Percentiles rank a stretch among this genome's conserved stretches.
Evolutionary conservation across 768 basidiomycete genomes (phyloP).

Genomic region (Pulveroboletus ravenelii): DNA sequence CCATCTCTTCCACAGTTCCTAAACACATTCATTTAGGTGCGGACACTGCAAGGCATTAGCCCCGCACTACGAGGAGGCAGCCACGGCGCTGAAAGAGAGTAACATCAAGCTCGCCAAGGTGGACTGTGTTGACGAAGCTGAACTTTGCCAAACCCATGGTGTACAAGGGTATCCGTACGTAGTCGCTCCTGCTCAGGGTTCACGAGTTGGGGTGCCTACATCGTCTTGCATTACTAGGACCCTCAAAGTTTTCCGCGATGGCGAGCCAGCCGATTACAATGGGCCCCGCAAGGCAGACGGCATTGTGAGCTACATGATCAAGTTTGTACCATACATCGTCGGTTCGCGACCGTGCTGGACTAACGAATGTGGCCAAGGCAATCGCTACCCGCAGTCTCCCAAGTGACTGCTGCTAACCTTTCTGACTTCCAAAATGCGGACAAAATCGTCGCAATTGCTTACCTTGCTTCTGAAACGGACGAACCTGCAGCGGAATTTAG

Average conservation of each 20-base stretch:
- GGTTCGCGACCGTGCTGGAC: neutral
- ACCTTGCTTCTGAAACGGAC: constrained; percentile 69
- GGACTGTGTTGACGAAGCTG: constrained; percentile 92
- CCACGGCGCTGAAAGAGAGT: constrained; percentile 86
- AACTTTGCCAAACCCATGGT: constrained; percentile 84
- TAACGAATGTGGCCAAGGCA: constrained; percentile 47
- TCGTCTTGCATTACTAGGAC: constrained; percentile 39
- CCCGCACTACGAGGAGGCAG: constrained; percentile 91
- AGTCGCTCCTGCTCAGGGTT: neutral
- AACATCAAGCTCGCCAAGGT: constrained; percentile 92
- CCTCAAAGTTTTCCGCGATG: constrained; percentile 87
- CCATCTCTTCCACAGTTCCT: neutral
- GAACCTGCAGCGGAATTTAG: constrained; percentile 71
- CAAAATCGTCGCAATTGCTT: constrained; percentile 87
- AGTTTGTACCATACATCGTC: constrained; percentile 47
- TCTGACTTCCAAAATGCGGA: constrained; percentile 85
- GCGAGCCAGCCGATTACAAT: constrained; percentile 71
- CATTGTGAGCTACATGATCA: constrained; percentile 94
- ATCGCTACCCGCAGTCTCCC: constrained; percentile 87
- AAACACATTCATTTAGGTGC: constrained; percentile 50
- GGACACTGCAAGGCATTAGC: constrained; percentile 96
- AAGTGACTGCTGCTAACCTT: constrained; percentile 70
- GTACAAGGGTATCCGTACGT: constrained; percentile 93
- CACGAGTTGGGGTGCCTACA: neutral
- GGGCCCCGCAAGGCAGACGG: constrained; percentile 95